Evolutionary conservation across 768 basidiomycete species (phyloP).

Genomic region (Hortiboletus flavorubellus): DNA sequence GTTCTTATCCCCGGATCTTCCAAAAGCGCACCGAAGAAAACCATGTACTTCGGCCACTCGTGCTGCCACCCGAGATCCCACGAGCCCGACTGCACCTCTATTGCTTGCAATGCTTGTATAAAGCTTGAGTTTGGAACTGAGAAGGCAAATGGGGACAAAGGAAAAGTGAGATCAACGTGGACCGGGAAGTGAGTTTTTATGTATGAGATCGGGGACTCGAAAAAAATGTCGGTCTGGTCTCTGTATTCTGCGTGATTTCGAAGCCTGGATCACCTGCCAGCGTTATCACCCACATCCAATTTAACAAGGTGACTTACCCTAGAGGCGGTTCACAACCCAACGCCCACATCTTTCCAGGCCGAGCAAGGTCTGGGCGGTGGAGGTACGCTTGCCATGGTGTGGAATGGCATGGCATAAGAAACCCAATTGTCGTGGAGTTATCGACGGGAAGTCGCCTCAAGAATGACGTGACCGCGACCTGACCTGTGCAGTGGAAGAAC

Average conservation of each 20-base stretch:
- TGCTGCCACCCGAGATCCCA: constrained; percentile 52
- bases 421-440: constrained; percentile 61
- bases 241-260: constrained; percentile 55
- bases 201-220: constrained; percentile 64
- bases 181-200: constrained; percentile 64
- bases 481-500: constrained; percentile 76
- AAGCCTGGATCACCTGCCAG: constrained; percentile 25
- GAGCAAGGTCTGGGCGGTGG: constrained; percentile 63
- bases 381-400: constrained; percentile 89
- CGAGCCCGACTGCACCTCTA: constrained; percentile 26
- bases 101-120: constrained; percentile 19
- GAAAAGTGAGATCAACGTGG: constrained; percentile 59
- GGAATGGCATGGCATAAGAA: constrained; percentile 96
- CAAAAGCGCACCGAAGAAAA: constrained; percentile 81
- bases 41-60: constrained; percentile 77
- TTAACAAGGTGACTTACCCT: constrained; percentile 46
- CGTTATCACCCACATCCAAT: neutral
- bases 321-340: constrained; percentile 93
- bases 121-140: constrained; percentile 45
- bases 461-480: constrained; percentile 71
- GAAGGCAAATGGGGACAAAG: constrained; percentile 53
- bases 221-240: constrained; percentile 85
- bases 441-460: constrained; percentile 51
- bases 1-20: constrained; percentile 44
- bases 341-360: constrained; percentile 64